Base-by-base conservation (phyloP, 805 yeast species). In the Blastobotrys muscicola region DNA sequence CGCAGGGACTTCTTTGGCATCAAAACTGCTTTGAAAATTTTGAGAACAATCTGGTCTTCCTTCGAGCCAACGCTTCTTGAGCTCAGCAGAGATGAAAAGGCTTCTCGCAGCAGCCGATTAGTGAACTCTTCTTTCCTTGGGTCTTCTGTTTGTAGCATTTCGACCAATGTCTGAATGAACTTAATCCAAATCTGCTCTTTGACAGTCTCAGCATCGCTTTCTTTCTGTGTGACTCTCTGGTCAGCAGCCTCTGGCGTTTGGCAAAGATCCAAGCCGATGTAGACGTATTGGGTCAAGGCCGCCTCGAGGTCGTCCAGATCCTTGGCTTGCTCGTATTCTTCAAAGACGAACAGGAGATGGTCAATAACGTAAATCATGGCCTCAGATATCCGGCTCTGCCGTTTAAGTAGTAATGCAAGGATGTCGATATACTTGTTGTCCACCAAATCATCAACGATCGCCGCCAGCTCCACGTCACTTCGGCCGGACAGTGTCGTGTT, bases 21-120 rank as follows among this genome's bases (percentile, higher is more conserved):
- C 0, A 70, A 57, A 1, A 80, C 67, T 3, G 73, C 60, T 34
- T 70, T 71, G 32, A 84, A 60, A 45, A 82, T 76, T 12, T 65
- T 62, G 42, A 77, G 61, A 47, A 84, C 47, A 15, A 50, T 50
- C 8, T 52, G 54, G 23, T 45, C 45, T 14, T 50, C 33, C 13
- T 43, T 36, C 3, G 44, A 37, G 7, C 39, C 33, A 15, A 30
- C 41, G 56, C 70, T 56, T 38, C 69, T 60, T 2, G 65, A 45
- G 39, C 63, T 66, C 9, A 69, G 38, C 1, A 61, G 48, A n/a
- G 32, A 29, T 3, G 53, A 43, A 11, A 54, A 41, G 4, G 50
- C 52, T 29, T 40, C 33, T 32, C 43, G 53, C 12, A 54, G 39
- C 31, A 52, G 44, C 3, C 36, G 12, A 15, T 47, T 42, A 30